phyloP scores from a whole-genome alignment of 768 basidiomycete genomes.

The Rubroboletus pulcherrimus region DNA sequence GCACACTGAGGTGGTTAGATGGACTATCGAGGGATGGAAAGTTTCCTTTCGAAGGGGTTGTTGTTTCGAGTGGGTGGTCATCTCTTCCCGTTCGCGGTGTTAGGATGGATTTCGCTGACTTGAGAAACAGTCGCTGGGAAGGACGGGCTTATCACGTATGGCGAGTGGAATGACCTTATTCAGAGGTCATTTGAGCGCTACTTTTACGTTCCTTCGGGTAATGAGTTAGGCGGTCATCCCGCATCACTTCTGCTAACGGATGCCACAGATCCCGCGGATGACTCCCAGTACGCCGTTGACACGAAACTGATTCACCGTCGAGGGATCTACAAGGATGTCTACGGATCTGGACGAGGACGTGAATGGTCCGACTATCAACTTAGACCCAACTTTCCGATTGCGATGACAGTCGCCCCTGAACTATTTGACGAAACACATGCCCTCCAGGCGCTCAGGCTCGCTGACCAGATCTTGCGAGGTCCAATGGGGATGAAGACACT shows the following conservation, averaged over 20 bases:
- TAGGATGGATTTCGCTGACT: neutral
- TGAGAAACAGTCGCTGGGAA: constrained; percentile 59
- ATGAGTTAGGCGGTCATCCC: neutral
- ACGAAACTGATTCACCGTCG: constrained; percentile 74
- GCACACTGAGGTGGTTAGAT: constrained; percentile 86
- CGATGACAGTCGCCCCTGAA: constrained; percentile 97
- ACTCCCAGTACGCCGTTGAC: constrained; percentile 67
- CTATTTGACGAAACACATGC: constrained; percentile 82
- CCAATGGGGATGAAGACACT: constrained; percentile 97
- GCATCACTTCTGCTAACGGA: constrained; percentile 1
- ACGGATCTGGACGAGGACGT: constrained; percentile 79
- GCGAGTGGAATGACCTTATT: constrained; percentile 84
- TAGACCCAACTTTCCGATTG: constrained; percentile 89
- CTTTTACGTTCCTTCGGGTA: constrained; percentile 86
- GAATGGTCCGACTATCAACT: constrained; percentile 99
- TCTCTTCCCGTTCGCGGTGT: neutral
- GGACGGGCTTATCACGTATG: constrained; percentile 73
- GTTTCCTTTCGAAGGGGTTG: constrained; percentile 90
- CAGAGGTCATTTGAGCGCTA: constrained; percentile 84
- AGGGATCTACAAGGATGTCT: constrained; percentile 98
- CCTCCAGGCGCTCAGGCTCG: constrained; percentile 72
- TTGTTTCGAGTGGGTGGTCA: constrained; percentile 62
- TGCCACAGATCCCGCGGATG: constrained; percentile 61
- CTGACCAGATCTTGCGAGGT: constrained; percentile 74
- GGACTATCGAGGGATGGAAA: constrained; percentile 56